Conservation (phyloP, 2,329 filamentous ascomycete genomes). For the Aspergillus thermomutatus region DNA sequence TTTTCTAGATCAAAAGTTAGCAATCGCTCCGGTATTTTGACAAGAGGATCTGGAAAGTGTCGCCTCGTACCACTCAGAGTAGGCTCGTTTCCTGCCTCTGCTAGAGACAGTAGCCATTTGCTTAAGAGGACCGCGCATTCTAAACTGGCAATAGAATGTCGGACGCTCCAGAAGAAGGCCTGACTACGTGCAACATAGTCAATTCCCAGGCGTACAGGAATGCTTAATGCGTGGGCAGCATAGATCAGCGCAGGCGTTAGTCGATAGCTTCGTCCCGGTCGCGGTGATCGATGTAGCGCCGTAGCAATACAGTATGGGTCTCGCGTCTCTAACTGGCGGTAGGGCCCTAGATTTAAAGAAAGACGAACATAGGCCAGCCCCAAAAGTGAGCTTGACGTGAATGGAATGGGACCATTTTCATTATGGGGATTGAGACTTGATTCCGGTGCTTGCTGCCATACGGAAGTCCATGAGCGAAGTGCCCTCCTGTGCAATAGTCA, state of each 20-base stretch:
- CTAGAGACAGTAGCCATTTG: conserved; percentile 43
- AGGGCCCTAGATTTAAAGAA: conserved; percentile 53
- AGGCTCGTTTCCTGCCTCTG: conserved; percentile 23
- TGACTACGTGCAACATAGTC: conserved; percentile 36
- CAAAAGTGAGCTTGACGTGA: conserved; percentile 31
- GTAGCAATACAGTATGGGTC: conserved; percentile 61
- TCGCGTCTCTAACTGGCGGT: conserved; percentile 61
- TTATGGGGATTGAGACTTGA: conserved; percentile 34
- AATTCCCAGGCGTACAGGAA: conserved; percentile 41
- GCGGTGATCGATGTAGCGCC: conserved; percentile 57
- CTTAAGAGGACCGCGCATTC: conserved; percentile 42
- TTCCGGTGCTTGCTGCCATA: conserved; percentile 36
- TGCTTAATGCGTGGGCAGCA: conserved; percentile 65
- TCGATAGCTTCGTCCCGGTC: conserved; percentile 57
- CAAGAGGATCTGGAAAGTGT: not conserved
- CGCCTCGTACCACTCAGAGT: conserved; percentile 25
- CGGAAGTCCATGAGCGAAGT: conserved; percentile 34
- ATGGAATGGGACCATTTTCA: conserved; percentile 32
- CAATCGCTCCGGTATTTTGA: not conserved
- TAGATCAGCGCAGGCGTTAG: conserved; percentile 65
- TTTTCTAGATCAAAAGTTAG: conserved; percentile 20
- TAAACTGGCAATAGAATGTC: conserved; percentile 33
- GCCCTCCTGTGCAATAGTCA: conserved; percentile 21
- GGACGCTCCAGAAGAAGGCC: conserved; percentile 37
- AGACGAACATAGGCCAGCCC: conserved; percentile 32